Percentiles rank a stretch among this genome's conserved stretches.
phyloP scores from a whole-genome alignment of 805 yeast genomes.

The Candida dendrica region DNA sequence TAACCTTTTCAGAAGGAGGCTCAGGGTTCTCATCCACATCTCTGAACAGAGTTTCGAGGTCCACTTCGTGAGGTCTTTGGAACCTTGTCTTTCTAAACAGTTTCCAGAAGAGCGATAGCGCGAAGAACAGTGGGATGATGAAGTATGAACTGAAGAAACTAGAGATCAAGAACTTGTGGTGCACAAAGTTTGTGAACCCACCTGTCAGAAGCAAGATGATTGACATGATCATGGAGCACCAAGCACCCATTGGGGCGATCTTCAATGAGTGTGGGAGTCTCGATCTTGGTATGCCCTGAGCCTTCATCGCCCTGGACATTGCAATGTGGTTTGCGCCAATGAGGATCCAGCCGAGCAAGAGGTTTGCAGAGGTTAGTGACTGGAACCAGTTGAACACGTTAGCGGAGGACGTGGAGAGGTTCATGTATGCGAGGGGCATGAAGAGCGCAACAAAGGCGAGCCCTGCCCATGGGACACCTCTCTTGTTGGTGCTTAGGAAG shows the following conservation, averaged over 20 bases:
- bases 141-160: neutral
- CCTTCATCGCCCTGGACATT: conserved; percentile 25
- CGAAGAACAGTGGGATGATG: conserved; percentile 16
- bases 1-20: conserved; percentile 1
- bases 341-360: conserved; percentile 20
- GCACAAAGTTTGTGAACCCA: conserved; percentile 24
- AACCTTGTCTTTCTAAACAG: conserved; percentile 21
- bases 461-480: conserved; percentile 25
- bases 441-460: conserved; percentile 16
- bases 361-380: conserved; percentile 20
- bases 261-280: conserved; percentile 23
- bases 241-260: conserved; percentile 19
- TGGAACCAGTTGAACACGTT: conserved; percentile 27
- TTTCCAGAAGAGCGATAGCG: conserved; percentile 21
- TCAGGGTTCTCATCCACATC: conserved; percentile 20
- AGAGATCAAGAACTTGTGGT: conserved; percentile 15
- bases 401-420: conserved; percentile 11
- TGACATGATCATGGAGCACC: conserved; percentile 19
- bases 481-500: conserved; percentile 20
- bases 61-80: conserved; percentile 28
- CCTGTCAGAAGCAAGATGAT: conserved; percentile 22
- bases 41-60: conserved; percentile 23
- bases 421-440: conserved; percentile 26
- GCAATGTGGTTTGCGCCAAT: conserved; percentile 20
- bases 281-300: conserved; percentile 26